Percentiles rank a stretch among this genome's conserved stretches.
Conservation (phyloP, 2,329 filamentous ascomycete genomes). For the Aspergillus pseudonomiae region DNA sequence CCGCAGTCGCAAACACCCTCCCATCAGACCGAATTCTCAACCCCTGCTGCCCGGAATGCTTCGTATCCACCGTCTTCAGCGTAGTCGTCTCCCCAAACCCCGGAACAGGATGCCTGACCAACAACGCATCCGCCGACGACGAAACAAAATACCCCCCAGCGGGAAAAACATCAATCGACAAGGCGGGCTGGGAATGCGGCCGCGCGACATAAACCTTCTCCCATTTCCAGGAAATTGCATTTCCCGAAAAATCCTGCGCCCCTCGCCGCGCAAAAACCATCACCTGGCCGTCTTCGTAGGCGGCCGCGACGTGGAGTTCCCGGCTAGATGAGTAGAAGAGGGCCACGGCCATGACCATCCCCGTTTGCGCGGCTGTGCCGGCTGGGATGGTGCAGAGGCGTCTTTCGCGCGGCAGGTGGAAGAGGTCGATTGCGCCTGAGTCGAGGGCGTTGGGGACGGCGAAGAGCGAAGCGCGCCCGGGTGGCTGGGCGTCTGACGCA, state of each 20-base stretch:
- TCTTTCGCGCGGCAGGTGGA: conserved; percentile 73
- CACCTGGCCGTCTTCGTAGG: conserved; percentile 82
- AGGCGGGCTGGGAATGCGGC: conserved; percentile 76
- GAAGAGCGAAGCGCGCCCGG: conserved; percentile 51
- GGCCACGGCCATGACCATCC: conserved; percentile 84
- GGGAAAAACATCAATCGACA: conserved; percentile 68
- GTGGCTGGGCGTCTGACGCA: too few relatives aligned
- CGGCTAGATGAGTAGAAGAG: conserved; percentile 56
- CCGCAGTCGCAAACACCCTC: conserved; percentile 82
- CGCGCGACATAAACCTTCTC: conserved; percentile 64
- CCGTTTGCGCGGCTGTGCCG: conserved; percentile 49
- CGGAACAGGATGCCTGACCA: conserved; percentile 75
- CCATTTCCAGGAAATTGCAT: conserved; percentile 46
- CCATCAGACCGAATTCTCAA: conserved; percentile 77
- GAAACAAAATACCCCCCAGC: conserved; percentile 68
- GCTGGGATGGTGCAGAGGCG: conserved; percentile 64
- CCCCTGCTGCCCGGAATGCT: conserved; percentile 87
- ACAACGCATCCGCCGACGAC: conserved; percentile 76
- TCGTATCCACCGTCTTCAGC: conserved; percentile 70
- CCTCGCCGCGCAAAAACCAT: conserved; percentile 63
- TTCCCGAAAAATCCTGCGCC: conserved; percentile 32
- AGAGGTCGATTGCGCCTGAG: conserved; percentile 81
- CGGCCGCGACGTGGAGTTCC: conserved; percentile 67
- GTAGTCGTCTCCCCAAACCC: conserved; percentile 43
- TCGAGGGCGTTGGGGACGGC: conserved; percentile 79